phyloP scores from a whole-genome alignment of 495 filamentous ascomycete species.

The Trichoderma asperelloides region DNA sequence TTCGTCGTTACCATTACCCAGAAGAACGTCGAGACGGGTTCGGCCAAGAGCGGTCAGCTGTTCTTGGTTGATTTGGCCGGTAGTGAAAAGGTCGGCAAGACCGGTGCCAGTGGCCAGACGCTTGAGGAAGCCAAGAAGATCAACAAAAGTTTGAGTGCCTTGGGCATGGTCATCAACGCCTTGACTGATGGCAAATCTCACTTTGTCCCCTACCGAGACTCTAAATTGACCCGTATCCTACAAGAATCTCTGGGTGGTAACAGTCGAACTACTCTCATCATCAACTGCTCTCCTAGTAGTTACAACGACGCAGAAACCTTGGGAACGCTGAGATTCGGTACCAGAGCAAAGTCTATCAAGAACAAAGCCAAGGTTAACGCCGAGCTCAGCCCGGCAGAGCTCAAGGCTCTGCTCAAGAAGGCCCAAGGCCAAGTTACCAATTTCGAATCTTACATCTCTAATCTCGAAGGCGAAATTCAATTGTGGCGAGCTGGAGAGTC shows the following conservation, averaged over 20 bases:
- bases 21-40: constrained; percentile 96
- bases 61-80: constrained; percentile 97
- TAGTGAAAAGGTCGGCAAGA: constrained; percentile 98
- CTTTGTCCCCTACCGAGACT: constrained; percentile 94
- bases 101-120: constrained; percentile 93
- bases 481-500: constrained; percentile 80
- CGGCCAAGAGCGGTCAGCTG: constrained; percentile 89
- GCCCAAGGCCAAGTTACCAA: constrained; percentile 81
- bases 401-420: constrained; percentile 86
- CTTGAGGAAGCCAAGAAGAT: constrained; percentile 99
- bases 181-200: constrained; percentile 97
- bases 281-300: constrained; percentile 96
- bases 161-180: constrained; percentile 98
- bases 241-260: constrained; percentile 97
- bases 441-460: constrained; percentile 76
- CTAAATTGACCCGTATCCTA: constrained; percentile 92
- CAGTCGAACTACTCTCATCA: constrained; percentile 91
- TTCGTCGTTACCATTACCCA: constrained; percentile 96
- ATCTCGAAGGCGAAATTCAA: constrained; percentile 76
- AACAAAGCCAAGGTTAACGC: constrained; percentile 99
- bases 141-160: constrained; percentile 95
- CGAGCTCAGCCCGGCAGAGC: constrained; percentile 86
- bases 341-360: constrained; percentile 96
- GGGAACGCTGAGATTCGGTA: constrained; percentile 89
- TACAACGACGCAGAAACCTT: constrained; percentile 97